A percentile compares a stretch with the other conserved stretches of the same genome.
Evolutionary conservation across 306 rosid genomes (phyloP).

Genomic region (Macrotyloma uniflorum): DNA sequence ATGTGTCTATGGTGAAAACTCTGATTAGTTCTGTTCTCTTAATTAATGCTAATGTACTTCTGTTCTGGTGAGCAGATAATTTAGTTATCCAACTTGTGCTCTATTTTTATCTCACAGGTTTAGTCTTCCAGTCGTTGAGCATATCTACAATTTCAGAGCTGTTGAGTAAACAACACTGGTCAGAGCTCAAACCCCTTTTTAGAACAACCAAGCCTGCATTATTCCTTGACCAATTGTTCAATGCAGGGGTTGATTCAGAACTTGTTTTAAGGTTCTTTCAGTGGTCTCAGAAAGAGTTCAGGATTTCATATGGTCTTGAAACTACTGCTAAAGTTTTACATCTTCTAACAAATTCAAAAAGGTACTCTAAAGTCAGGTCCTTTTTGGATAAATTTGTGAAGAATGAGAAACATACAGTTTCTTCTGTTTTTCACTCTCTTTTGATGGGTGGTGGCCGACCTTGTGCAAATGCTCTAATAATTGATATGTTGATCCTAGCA

Average conservation of each 20-base stretch:
- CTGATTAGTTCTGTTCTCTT: background rate
- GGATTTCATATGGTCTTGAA: conserved; percentile 52
- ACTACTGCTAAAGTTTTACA: conserved; percentile 57
- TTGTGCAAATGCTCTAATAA: conserved; percentile 49
- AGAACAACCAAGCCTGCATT: conserved; percentile 40
- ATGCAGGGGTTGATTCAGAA: conserved; percentile 55
- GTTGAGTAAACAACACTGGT: conserved; percentile 76
- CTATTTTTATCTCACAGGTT: conserved; percentile 25
- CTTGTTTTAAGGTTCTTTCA: conserved; percentile 68
- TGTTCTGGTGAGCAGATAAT: background rate
- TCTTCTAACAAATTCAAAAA: conserved; percentile 54
- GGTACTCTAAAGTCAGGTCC: conserved; percentile 62
- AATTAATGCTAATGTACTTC: background rate
- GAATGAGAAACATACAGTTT: conserved; percentile 51
- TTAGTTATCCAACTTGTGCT: conserved; percentile 8
- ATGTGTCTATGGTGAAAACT: background rate
- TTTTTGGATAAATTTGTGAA: conserved; percentile 60
- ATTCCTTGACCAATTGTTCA: conserved; percentile 58
- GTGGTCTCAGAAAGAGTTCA: conserved; percentile 67
- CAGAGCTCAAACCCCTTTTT: conserved; percentile 63
- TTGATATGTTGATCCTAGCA: conserved; percentile 69
- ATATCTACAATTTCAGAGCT: conserved; percentile 52
- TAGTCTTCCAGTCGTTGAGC: conserved; percentile 35
- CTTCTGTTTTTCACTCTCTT: conserved; percentile 59
- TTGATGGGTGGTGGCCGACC: conserved; percentile 37